Evolutionary conservation across 192 early-diverging fungal species (phyloP), one percentile per base, ranked within the genome.

Genomic region (Coemansia sp.): DNA sequence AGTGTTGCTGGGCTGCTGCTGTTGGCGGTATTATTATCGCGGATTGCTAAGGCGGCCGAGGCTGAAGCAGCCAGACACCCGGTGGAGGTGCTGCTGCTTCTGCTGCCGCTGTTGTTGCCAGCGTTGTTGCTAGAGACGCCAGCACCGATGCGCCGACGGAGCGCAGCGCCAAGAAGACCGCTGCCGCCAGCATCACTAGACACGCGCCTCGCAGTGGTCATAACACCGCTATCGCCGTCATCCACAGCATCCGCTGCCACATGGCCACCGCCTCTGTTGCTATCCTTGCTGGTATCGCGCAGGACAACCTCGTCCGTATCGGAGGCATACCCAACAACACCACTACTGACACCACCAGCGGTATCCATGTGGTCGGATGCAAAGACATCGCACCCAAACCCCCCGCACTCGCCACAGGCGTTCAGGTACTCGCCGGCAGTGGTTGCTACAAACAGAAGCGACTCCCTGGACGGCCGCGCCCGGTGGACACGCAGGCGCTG

Each of bases 401-500:
- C 54, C 9, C 68, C 66, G 57, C 80, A 77, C 44, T 57, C 57
- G 32, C 39, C 18, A 43, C 80, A 83, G 16, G 26, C 72, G 2
- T 39, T 11, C 41, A 76, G 7, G 4, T 57, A 23, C 1, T 50
- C 53, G 11, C 67, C 69, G 32, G 52, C 54, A 37, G 47, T 68
- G 39, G 73, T 69, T 16, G 43, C 69, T 9, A 83, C 71, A 49
- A 62, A 58, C 52, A 67, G 58, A 54, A 82, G 71, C 53, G 76
- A 68, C 64, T 67, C 67, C 26, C 48, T 49, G 23, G 56, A 44
- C 6, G 67, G 56, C 38, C 47, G 42, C 11, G 58, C 58, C 32
- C 16, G 43, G 52, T 75, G 80, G 40, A 75, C 65, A 16, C 75
- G 72, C 75, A 83, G 63, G 3, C 61, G 63, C 64, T 77, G 80